These are phyloP conservation scores for Coniochaeta pulveracea DNA, from an alignment of 2,329 filamentous ascomycete genomes.

Conservation along the genomic window DNA sequence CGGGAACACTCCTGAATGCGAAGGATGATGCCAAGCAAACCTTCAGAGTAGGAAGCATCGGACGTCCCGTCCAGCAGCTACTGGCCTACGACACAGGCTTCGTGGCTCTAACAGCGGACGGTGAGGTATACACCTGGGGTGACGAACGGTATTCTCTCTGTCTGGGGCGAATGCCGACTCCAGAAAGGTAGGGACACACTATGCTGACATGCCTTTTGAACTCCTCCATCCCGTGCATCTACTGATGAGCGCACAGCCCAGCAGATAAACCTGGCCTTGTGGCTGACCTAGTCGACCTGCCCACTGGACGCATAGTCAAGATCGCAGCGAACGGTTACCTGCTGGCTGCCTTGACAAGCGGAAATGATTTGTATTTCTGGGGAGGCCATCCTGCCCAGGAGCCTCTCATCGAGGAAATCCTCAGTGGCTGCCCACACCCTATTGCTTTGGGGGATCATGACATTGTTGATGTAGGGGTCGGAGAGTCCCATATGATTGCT, in stretches of 20 bases:
- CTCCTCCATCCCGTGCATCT: too few species aligned
- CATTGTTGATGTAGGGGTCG: constrained; percentile 44
- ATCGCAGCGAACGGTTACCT: constrained; percentile 46
- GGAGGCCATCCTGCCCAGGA: constrained; percentile 22
- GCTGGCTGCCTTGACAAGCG: constrained; percentile 44
- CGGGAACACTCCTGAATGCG: too few species aligned
- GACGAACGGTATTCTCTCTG: constrained; percentile 46
- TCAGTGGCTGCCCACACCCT: constrained; percentile 25
- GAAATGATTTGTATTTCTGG: constrained; percentile 51
- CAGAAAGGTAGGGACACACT: constrained; percentile 19
- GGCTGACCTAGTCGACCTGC: constrained; percentile 37
- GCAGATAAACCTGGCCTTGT: constrained; percentile 34
- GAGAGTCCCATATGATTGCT: constrained; percentile 46
- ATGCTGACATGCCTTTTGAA: background rate
- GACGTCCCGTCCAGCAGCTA: too few species aligned
- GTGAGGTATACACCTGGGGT: constrained; percentile 40
- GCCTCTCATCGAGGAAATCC: constrained; percentile 12
- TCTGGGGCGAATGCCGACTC: constrained; percentile 37
- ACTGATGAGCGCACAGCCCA: constrained; percentile 19
- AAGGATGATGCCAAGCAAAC: too few species aligned
- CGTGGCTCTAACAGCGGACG: constrained; percentile 28
- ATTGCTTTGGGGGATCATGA: constrained; percentile 35
- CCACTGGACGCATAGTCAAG: constrained; percentile 36
- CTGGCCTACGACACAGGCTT: constrained; percentile 38
- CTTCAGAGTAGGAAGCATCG: too few species aligned